Conservation (phyloP, 192 early-diverging fungal species). For the Coemansia reversa region DNA sequence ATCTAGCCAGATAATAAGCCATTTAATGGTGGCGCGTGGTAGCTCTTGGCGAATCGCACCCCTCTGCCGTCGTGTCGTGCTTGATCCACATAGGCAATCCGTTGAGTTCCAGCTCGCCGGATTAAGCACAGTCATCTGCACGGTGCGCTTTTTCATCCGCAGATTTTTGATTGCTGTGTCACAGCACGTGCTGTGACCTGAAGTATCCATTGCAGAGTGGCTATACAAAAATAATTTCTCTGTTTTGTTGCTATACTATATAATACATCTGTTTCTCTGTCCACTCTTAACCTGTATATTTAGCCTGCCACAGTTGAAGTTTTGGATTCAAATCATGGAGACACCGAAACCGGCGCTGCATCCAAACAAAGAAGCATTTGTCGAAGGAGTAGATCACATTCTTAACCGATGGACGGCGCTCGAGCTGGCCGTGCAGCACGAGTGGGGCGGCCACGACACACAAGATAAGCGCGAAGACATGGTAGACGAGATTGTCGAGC, state of each 20-base stretch:
- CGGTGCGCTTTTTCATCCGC: too few relatives aligned
- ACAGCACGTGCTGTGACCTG: background rate
- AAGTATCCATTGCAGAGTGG: background rate
- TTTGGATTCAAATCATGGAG: conserved; percentile 1
- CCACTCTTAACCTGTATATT: background rate
- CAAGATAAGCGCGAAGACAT: conserved; percentile 69
- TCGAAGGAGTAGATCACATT: conserved; percentile 63
- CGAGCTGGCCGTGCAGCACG: conserved; percentile 66
- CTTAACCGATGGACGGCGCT: conserved; percentile 71
- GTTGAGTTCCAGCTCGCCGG: too few relatives aligned
- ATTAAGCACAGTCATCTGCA: too few relatives aligned
- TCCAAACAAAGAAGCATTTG: conserved; percentile 50
- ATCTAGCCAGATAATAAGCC: too few relatives aligned
- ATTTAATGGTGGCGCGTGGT: too few relatives aligned
- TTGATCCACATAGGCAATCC: too few relatives aligned
- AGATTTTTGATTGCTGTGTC: background rate
- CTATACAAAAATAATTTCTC: conserved; percentile 1
- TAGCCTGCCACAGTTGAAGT: background rate
- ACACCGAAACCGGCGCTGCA: conserved; percentile 20
- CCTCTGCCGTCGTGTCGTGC: too few relatives aligned
- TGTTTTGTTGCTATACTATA: background rate
- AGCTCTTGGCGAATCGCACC: too few relatives aligned
- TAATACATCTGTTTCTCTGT: background rate
- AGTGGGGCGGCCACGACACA: conserved; percentile 68
- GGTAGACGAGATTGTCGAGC: conserved; percentile 62